phyloP scores from a whole-genome alignment of 345 rosid genomes.

The Kernera saxatilis region DNA sequence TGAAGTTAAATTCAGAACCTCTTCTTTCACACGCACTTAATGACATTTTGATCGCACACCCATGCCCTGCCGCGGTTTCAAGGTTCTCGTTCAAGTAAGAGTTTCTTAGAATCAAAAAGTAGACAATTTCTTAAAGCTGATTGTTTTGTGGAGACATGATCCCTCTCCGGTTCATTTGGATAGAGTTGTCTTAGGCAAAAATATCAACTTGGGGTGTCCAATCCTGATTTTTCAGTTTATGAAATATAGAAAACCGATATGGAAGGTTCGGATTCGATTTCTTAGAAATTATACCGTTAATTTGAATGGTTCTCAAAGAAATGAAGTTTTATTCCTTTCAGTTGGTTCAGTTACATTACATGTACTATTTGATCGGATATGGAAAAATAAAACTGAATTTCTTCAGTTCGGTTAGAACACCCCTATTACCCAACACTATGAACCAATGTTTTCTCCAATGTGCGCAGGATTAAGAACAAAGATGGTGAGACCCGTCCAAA shows the following conservation, averaged over 20 bases:
- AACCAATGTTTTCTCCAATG: background rate
- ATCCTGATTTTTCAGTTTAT: background rate
- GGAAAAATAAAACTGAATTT: background rate
- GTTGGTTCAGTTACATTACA: background rate
- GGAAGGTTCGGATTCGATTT: background rate
- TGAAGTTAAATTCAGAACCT: slow-evolving; percentile 52
- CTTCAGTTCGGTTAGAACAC: background rate
- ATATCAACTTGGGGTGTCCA: background rate
- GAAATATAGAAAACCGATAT: background rate
- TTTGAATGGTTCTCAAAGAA: background rate
- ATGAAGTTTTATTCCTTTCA: background rate
- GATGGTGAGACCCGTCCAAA: slow-evolving; percentile 37
- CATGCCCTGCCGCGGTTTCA: slow-evolving; percentile 80
- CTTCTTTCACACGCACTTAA: slow-evolving; percentile 65
- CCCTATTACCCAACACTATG: background rate
- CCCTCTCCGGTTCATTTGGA: background rate
- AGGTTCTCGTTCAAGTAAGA: slow-evolving; percentile 77
- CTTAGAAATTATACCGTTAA: background rate
- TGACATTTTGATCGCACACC: slow-evolving; percentile 70
- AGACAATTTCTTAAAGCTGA: background rate
- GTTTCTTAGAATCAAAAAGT: background rate
- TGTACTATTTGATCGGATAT: background rate
- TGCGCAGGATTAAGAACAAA: slow-evolving; percentile 46
- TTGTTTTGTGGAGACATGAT: background rate
- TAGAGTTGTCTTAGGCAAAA: background rate